phyloP scores from a whole-genome alignment of 2,329 filamentous ascomycete species.

The Alternaria metachromatica region DNA sequence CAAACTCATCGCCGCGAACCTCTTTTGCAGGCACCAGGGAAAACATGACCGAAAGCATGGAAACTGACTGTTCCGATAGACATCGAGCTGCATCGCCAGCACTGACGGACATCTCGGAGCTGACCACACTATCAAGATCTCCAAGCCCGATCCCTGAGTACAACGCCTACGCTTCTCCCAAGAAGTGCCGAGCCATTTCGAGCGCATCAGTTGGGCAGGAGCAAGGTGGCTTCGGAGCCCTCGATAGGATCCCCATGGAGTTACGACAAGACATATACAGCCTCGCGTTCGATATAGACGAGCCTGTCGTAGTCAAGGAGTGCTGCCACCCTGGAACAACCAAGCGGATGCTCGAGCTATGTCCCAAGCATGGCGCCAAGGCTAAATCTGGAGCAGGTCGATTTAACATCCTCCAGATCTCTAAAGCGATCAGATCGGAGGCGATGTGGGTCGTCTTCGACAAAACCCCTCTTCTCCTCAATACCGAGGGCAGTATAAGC shows the following conservation, averaged over 20 bases:
- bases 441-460: slow-evolving; percentile 18
- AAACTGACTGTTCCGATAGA: background rate
- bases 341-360: slow-evolving; percentile 15
- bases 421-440: slow-evolving; percentile 14
- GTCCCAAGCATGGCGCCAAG: slow-evolving; percentile 17
- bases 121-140: background rate
- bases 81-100: background rate
- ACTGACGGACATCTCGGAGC: background rate
- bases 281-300: slow-evolving; percentile 8
- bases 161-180: background rate
- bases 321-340: slow-evolving; percentile 22
- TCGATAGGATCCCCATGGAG: slow-evolving; percentile 16
- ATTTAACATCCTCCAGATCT: slow-evolving; percentile 20
- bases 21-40: background rate
- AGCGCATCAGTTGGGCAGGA: background rate
- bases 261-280: slow-evolving; percentile 18
- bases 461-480: slow-evolving; percentile 5
- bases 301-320: slow-evolving; percentile 13
- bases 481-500: background rate
- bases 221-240: slow-evolving; percentile 9
- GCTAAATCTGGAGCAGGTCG: slow-evolving; percentile 1
- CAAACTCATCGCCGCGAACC: background rate
- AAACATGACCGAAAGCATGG: background rate
- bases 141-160: background rate
- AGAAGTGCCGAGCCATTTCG: background rate